These are phyloP conservation scores for Liriodendron chinense DNA, from an alignment of 164 flowering plant genomes.

Conservation along the genomic window DNA sequence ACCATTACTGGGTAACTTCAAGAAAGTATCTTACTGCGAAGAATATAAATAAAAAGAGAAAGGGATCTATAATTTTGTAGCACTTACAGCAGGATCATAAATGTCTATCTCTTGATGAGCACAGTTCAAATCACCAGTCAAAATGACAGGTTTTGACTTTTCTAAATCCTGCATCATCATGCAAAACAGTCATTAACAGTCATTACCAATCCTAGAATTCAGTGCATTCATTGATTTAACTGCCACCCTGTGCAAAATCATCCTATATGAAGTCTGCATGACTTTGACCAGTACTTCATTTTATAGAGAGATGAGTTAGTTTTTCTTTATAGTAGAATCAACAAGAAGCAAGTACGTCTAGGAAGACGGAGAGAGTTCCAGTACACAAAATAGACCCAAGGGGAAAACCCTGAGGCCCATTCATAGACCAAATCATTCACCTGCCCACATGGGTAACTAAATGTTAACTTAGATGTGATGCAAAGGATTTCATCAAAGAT, in stretches of 20 bases:
- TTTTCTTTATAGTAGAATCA: not conserved
- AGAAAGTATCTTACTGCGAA: not conserved
- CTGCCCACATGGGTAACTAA: not conserved
- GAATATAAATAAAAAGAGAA: not conserved
- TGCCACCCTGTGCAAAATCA: not conserved
- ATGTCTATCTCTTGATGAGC: slow-evolving; percentile 98
- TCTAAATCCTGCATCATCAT: slow-evolving; percentile 76
- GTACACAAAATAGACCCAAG: not conserved
- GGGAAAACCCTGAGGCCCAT: not conserved
- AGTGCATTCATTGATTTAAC: not conserved
- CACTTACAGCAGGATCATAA: slow-evolving; percentile 85
- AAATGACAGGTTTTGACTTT: slow-evolving; percentile 88
- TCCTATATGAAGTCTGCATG: not conserved
- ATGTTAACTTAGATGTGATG: too few relatives aligned
- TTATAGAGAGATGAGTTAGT: too few relatives aligned
- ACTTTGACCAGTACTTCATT: not conserved
- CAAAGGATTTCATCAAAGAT: too few relatives aligned
- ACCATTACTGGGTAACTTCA: not conserved
- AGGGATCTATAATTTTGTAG: not conserved
- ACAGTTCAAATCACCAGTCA: slow-evolving; percentile 97
- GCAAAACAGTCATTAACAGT: not conserved
- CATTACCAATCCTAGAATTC: not conserved
- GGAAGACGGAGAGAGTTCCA: not conserved
- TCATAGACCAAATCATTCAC: not conserved
- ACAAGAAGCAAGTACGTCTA: too few relatives aligned